A percentile compares a stretch with the other conserved stretches of the same genome.
phyloP scores from a whole-genome alignment of 768 basidiomycete species.

The Podaxis sp. region DNA sequence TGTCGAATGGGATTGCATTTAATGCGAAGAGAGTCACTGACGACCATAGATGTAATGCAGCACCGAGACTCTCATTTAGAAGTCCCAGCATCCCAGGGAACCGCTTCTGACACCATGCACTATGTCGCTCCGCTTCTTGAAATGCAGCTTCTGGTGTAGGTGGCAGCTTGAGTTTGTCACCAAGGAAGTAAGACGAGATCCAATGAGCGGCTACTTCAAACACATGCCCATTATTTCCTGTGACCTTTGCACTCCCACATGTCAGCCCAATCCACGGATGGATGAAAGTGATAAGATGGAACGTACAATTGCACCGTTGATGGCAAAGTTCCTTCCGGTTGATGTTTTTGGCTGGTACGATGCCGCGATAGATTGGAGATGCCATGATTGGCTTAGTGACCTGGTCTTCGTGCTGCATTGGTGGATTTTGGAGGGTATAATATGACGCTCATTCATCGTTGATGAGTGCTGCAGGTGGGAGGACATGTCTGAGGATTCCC shows the following conservation, averaged over 20 bases:
- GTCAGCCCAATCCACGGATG: background rate
- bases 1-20: background rate
- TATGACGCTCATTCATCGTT: constrained; percentile 4
- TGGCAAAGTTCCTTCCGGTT: constrained; percentile 52
- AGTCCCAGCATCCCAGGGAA: constrained; percentile 49
- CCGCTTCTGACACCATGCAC: constrained; percentile 54
- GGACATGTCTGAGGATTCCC: constrained; percentile 42
- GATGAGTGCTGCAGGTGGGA: constrained; percentile 14
- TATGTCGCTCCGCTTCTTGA: constrained; percentile 37
- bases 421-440: background rate
- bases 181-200: constrained; percentile 62
- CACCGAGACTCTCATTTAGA: constrained; percentile 53
- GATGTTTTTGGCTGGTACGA: constrained; percentile 62
- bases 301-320: constrained; percentile 64
- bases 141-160: constrained; percentile 44
- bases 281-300: background rate
- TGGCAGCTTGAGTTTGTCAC: constrained; percentile 51
- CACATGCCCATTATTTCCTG: constrained; percentile 53
- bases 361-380: constrained; percentile 51
- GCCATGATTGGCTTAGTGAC: background rate
- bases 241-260: constrained; percentile 35
- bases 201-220: constrained; percentile 58
- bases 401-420: background rate
- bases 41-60: constrained; percentile 54
- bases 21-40: constrained; percentile 27